phyloP scores from a whole-genome alignment of 2,329 filamentous ascomycete species.

The Fusarium sp. region DNA sequence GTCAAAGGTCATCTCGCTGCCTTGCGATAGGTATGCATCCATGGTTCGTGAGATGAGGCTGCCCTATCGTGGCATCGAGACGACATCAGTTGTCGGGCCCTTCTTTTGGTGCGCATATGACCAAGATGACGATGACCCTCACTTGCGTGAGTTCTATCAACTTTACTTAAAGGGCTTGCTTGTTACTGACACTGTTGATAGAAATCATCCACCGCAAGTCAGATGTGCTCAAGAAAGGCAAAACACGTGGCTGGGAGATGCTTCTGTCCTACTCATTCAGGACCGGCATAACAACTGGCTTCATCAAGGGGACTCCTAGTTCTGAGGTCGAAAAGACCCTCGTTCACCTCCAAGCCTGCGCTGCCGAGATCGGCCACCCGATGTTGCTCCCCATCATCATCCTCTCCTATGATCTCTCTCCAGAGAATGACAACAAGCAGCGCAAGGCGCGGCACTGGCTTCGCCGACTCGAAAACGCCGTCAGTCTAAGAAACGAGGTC shows the following conservation, averaged over 20 bases:
- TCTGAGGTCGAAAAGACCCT: slow-evolving; percentile 64
- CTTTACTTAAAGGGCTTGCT: not conserved
- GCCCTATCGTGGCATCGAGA: slow-evolving; percentile 68
- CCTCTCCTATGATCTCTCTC: slow-evolving; percentile 66
- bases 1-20: slow-evolving; percentile 64
- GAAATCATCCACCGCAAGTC: slow-evolving; percentile 73
- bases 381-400: slow-evolving; percentile 69
- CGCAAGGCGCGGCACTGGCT: slow-evolving; percentile 72
- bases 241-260: slow-evolving; percentile 72
- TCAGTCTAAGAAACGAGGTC: slow-evolving; percentile 70
- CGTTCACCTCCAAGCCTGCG: slow-evolving; percentile 61
- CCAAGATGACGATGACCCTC: slow-evolving; percentile 65
- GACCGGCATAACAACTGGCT: slow-evolving; percentile 67
- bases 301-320: slow-evolving; percentile 68
- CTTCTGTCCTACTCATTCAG: slow-evolving; percentile 69
- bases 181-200: slow-evolving; percentile 34
- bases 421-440: slow-evolving; percentile 68
- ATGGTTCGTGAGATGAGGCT: slow-evolving; percentile 67
- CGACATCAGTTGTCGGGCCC: slow-evolving; percentile 67
- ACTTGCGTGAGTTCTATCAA: slow-evolving; percentile 60
- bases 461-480: slow-evolving; percentile 68
- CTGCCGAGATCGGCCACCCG: slow-evolving; percentile 64
- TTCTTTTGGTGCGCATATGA: slow-evolving; percentile 72
- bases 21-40: slow-evolving; percentile 59
- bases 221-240: slow-evolving; percentile 73